Evolutionary conservation across 1,139 yeast species (phyloP), one percentile per base, ranked within the genome.

Genomic region (Geotrichum citri-aurantii): DNA sequence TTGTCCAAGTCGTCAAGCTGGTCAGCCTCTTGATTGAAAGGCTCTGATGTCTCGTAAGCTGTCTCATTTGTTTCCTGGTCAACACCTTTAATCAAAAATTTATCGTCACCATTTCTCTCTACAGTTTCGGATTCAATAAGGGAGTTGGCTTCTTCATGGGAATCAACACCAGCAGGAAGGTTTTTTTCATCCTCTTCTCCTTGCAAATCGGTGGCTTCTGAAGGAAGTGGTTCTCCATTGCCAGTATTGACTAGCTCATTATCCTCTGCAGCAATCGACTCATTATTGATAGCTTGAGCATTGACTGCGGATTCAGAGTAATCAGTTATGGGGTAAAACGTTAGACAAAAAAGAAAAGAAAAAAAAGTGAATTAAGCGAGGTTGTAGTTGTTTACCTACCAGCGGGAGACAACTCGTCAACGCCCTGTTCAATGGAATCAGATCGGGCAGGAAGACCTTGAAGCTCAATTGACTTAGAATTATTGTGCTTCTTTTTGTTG

Each of bases 401-500:
- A 37, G 10, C 44, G 2, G 17, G 17, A 37, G 44, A 37, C 7
- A 17, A 14, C 12, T 33, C 44, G n/a, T n/a, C 21, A 3, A 37
- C 44, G 10, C 17, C 44, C 44, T 37, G 44, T 8, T 14, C 19
- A 37, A n/a, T 37, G 19, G 19, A 8, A 7, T 37, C 44, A 3
- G 44, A 5, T n/a, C 14, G 44, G 19, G 21, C 10, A 37, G 44
- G 44, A 8, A 37, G 44, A 37, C 44, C 44, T 37, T 37, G 44
- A 37, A 54, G 52, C 52, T 54, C 56, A 54, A 54, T 54, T 33
- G 56, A 47, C 26, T 48, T 48, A 8, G 46, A 21, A 14, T 6
- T 5, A 14, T 12, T 12, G 17, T n/a, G 40, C 40, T 33, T 33
- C n/a, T 33, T 33, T 14, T 33, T 33, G 40, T 33, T 33, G 12